Evolutionary conservation across 345 rosid genomes (phyloP).

Genomic region (Kernera saxatilis): DNA sequence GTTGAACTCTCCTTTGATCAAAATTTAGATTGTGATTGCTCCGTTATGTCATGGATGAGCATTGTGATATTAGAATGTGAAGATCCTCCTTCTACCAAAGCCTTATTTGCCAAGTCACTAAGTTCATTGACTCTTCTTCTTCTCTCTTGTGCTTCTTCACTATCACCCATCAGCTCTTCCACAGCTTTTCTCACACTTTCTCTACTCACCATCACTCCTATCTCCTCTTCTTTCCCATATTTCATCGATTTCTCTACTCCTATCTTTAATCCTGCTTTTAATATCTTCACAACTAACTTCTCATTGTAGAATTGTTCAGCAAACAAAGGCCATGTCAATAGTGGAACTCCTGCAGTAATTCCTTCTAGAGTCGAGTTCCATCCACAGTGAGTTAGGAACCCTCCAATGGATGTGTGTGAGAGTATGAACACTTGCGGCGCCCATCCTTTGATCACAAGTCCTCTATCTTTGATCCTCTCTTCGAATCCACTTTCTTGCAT

Average conservation of each 20-base stretch:
- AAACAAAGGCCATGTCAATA: slow-evolving; percentile 29
- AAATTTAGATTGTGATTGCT: slow-evolving; percentile 1
- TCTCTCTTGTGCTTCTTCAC: slow-evolving; percentile 30
- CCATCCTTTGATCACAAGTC: slow-evolving; percentile 50
- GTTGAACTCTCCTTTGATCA: not conserved
- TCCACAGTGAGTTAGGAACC: slow-evolving; percentile 58
- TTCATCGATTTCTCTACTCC: not conserved
- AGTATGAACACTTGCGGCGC: slow-evolving; percentile 50
- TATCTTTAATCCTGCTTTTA: slow-evolving; percentile 35
- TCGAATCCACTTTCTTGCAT: slow-evolving; percentile 36
- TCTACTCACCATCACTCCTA: slow-evolving; percentile 22
- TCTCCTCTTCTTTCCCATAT: slow-evolving; percentile 22
- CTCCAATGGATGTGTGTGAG: slow-evolving; percentile 41
- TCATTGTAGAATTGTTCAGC: slow-evolving; percentile 30
- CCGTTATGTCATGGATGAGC: slow-evolving; percentile 30
- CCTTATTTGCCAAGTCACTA: slow-evolving; percentile 28
- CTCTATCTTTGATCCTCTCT: slow-evolving; percentile 35
- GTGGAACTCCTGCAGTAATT: slow-evolving; percentile 33
- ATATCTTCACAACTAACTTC: slow-evolving; percentile 22
- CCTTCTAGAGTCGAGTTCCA: slow-evolving; percentile 61
- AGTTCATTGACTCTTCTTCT: slow-evolving; percentile 33
- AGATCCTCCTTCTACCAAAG: slow-evolving; percentile 35
- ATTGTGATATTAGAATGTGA: slow-evolving; percentile 21
- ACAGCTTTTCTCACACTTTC: slow-evolving; percentile 29
- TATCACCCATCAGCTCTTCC: slow-evolving; percentile 26